A percentile compares a stretch with the other conserved stretches of the same genome.
Evolutionary conservation across 2,329 filamentous ascomycete species (phyloP).

Genomic region (Pleoardoris graminearum): DNA sequence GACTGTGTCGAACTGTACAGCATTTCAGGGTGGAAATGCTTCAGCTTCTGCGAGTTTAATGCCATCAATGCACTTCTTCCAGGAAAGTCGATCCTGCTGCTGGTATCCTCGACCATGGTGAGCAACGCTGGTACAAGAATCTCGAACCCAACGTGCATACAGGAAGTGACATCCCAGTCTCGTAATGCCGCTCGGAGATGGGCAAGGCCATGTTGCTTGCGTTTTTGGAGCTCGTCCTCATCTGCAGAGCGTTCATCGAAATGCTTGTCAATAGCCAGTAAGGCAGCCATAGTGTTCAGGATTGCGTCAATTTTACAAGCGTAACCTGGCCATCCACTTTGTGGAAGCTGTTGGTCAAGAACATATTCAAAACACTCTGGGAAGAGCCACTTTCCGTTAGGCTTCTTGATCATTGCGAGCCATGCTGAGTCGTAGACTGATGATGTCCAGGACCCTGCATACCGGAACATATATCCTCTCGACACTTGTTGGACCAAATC

Average conservation of each 20-base stretch:
- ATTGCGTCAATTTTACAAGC: background rate
- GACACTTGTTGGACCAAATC: too few relatives aligned
- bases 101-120: slow-evolving; percentile 5
- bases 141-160: slow-evolving; percentile 19
- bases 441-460: too few relatives aligned
- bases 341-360: background rate
- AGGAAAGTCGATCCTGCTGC: slow-evolving; percentile 8
- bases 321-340: background rate
- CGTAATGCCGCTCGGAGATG: background rate
- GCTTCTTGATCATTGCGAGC: too few relatives aligned
- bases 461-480: too few relatives aligned
- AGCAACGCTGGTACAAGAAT: slow-evolving; percentile 16
- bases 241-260: too few relatives aligned
- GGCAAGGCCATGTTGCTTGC: background rate
- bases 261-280: background rate
- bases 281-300: background rate
- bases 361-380: background rate
- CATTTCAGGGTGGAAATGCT: background rate
- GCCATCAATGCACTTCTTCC: background rate
- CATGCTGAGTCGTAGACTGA: too few relatives aligned
- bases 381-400: background rate
- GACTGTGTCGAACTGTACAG: slow-evolving; percentile 17
- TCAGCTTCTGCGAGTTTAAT: slow-evolving; percentile 9
- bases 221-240: background rate
- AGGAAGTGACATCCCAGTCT: too few relatives aligned